Evolutionary conservation across 176 grass and related monocot genomes (phyloP).

Genomic region (Rhynchospora tenuis): DNA sequence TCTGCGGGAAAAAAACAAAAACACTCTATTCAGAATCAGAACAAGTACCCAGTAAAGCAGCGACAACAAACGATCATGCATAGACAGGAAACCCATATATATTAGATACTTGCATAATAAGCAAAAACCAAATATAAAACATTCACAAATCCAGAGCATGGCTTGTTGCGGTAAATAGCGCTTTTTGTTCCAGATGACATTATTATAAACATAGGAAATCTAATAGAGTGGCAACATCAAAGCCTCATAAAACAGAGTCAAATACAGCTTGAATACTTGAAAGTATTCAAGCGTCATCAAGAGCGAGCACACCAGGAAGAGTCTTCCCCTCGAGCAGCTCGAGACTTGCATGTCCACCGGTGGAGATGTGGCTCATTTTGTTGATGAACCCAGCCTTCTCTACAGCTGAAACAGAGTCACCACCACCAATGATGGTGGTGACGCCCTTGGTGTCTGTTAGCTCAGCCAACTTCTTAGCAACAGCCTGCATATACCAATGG

Average conservation of each 20-base stretch:
- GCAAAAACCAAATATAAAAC: background rate
- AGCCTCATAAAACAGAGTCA: slow-evolving; percentile 15
- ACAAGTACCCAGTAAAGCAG: too few species aligned
- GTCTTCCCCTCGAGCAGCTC: slow-evolving; percentile 90
- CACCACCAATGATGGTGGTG: slow-evolving; percentile 86
- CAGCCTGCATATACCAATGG: slow-evolving; percentile 36
- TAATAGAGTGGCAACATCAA: background rate
- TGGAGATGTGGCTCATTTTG: slow-evolving; percentile 99
- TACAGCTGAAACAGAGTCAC: slow-evolving; percentile 88
- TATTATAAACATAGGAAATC: background rate
- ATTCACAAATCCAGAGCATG: background rate
- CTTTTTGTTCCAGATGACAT: slow-evolving; percentile 18
- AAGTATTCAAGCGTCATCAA: slow-evolving; percentile 57
- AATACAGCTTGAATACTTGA: slow-evolving; percentile 13
- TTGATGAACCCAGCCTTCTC: slow-evolving; percentile 82
- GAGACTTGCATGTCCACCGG: slow-evolving; percentile 79
- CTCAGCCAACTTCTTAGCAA: slow-evolving; percentile 89
- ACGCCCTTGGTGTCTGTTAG: slow-evolving; percentile 53
- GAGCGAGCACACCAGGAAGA: slow-evolving; percentile 89
- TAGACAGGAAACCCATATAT: background rate
- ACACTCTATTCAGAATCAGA: too few species aligned
- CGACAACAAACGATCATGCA: too few species aligned
- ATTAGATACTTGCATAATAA: background rate
- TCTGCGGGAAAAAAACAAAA: too few species aligned
- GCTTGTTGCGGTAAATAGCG: background rate